Percentiles rank a stretch among this genome's conserved stretches.
Conservation (phyloP, 192 early-diverging fungal species). For the Mortierella claussenii region DNA sequence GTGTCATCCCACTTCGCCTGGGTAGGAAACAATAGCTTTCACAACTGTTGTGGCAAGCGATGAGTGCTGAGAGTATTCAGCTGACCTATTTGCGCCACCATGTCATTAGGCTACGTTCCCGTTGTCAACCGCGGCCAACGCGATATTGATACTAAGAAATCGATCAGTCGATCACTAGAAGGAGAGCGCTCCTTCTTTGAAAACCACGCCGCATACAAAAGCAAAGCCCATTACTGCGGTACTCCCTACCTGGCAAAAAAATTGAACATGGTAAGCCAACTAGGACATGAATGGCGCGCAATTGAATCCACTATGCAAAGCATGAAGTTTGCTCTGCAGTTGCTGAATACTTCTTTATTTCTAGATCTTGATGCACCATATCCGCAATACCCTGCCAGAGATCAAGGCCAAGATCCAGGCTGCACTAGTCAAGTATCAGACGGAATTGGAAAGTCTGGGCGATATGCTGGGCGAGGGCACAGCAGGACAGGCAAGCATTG, state of each 20-base stretch:
- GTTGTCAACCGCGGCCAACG: slow-evolving; percentile 99
- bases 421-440: slow-evolving; percentile 84
- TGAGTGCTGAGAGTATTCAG: no score
- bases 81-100: no score
- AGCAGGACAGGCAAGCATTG: slow-evolving; percentile 81
- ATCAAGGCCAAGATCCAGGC: slow-evolving; percentile 97
- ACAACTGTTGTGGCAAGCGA: neutral
- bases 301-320: no score
- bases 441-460: slow-evolving; percentile 88
- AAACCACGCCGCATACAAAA: slow-evolving; percentile 91
- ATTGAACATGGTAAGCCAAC: slow-evolving; percentile 84
- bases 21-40: slow-evolving; percentile 3
- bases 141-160: slow-evolving; percentile 95
- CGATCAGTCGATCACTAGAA: slow-evolving; percentile 90
- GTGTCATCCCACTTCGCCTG: slow-evolving; percentile 92
- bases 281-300: no score
- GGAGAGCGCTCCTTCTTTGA: slow-evolving; percentile 93
- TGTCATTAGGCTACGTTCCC: slow-evolving; percentile 98
- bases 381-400: slow-evolving; percentile 96
- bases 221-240: slow-evolving; percentile 99
- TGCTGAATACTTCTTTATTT: neutral
- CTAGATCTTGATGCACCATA: slow-evolving; percentile 99
- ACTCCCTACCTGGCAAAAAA: slow-evolving; percentile 97
- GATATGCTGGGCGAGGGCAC: slow-evolving; percentile 86
- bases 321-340: no score